Evolutionary conservation across 2,329 filamentous ascomycete genomes (phyloP), one percentile per base, ranked within the genome.

Genomic region (Mariannaea sp.): DNA sequence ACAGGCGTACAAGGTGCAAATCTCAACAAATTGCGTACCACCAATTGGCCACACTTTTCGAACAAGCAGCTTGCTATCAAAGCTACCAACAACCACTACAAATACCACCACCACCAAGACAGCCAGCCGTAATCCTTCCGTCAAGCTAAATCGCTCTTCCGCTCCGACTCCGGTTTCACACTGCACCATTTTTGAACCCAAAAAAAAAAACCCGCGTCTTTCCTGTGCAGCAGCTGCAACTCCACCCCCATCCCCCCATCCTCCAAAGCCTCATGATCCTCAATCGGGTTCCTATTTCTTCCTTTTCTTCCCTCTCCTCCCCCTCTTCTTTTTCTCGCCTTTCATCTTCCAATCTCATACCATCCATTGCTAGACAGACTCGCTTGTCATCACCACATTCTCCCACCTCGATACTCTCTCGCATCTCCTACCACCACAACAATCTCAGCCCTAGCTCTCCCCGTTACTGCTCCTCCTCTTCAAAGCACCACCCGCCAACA

Each of bases 271-370:
- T 39, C 33, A 65, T 65, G 62, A 57, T 65, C 55, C 50, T 61
- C 48, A 64, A 60, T 55, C 60, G 62, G 43, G 41, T 60, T 38
- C 26, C 53, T 49, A 54, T 50, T 41, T 55, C 49, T 51, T 62
- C 57, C 27, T 33, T 19, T 13, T 30, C 49, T 4, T 44, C 51
- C 48, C 56, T 49, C 4, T 44, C 51, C 48, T 58, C 51, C n/a
- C 43, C 45, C 30, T 13, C 43, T 47, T 47, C 41, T 38, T n/a
- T 24, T 43, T 7, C 40, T 41, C 5, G 44, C 52, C 43, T 13
- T 32, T 36, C 13, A 16, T 24, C 35, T 14, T 17, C 49, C 9
- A 22, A 38, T n/a, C 19, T 24, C 17, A 22, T 24, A 19, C 10
- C 45, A 12, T 33, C 33, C 9, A 5, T 14, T 22, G 12, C 40